Percentiles rank a stretch among this genome's conserved stretches.
These are phyloP conservation scores for Colletotrichum sp. DNA, from an alignment of 2,329 filamentous ascomycete species.

Conservation along the genomic window DNA sequence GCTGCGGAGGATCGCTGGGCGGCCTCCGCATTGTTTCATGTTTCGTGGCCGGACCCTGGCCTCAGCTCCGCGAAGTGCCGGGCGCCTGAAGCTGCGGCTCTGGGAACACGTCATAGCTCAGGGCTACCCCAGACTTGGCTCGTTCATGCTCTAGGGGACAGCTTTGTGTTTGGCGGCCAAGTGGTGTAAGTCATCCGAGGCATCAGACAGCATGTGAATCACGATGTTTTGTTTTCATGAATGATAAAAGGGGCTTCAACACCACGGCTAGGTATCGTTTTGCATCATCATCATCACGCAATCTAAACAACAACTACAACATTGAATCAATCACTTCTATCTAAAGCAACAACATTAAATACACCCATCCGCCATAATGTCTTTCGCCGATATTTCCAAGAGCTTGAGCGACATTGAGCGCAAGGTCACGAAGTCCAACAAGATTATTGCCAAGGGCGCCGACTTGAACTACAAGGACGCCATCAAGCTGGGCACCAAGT, in stretches of 20 bases:
- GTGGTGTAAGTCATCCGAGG: background rate
- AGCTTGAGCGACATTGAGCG: conserved; percentile 17
- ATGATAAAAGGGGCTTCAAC: background rate
- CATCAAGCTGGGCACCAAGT: conserved; percentile 12
- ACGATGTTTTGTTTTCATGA: background rate
- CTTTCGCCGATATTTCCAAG: conserved; percentile 14
- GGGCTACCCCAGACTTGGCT: conserved; percentile 4
- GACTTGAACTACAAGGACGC: conserved; percentile 14
- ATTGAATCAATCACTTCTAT: too few relatives aligned
- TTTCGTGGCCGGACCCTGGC: conserved; percentile 5
- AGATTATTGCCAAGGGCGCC: conserved; percentile 9
- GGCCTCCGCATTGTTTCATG: conserved; percentile 18
- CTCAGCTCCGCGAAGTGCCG: background rate
- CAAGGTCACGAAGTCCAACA: conserved; percentile 12
- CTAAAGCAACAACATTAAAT: too few relatives aligned
- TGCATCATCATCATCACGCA: background rate
- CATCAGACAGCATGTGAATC: conserved; percentile 9
- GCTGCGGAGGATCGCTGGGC: conserved; percentile 7
- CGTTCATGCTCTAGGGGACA: conserved; percentile 4
- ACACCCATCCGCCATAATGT: too few relatives aligned
- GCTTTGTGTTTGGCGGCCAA: background rate
- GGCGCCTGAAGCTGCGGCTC: conserved; percentile 6
- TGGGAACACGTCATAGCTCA: conserved; percentile 10
- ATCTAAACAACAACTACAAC: background rate
- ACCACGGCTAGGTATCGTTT: fast-evolving